These are phyloP conservation scores for Lenzites betulinus DNA, from an alignment of 768 basidiomycete genomes.

Conservation along the genomic window DNA sequence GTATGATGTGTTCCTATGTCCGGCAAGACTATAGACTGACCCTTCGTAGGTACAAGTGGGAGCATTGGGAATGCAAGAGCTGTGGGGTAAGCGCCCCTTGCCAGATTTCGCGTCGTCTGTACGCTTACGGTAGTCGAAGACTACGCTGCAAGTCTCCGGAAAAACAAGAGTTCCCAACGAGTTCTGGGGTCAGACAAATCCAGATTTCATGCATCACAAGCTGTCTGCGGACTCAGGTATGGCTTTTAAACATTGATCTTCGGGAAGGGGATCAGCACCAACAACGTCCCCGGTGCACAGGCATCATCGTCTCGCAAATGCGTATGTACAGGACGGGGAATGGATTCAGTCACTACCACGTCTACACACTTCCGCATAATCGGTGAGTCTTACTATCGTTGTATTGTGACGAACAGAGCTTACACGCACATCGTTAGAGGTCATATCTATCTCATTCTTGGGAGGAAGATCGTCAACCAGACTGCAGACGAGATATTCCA, in stretches of 20 bases:
- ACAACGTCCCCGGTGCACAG: constrained; percentile 1
- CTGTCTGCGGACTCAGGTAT: constrained; percentile 25
- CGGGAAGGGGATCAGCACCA: background rate
- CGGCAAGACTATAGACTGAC: too few relatives aligned
- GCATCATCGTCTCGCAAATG: constrained; percentile 14
- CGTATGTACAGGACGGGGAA: constrained; percentile 17
- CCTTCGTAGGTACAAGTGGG: constrained; percentile 64
- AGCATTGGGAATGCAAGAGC: constrained; percentile 66
- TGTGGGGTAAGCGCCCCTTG: constrained; percentile 49
- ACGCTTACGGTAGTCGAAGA: constrained; percentile 5
- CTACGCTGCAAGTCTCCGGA: constrained; percentile 22
- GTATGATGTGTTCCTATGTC: constrained; percentile 39
- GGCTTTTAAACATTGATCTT: background rate
- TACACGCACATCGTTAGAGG: constrained; percentile 44
- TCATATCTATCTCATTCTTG: constrained; percentile 57
- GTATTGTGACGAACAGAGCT: background rate
- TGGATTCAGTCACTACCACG: constrained; percentile 39
- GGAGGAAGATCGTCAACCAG: constrained; percentile 39
- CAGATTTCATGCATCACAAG: constrained; percentile 12
- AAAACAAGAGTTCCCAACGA: constrained; percentile 36
- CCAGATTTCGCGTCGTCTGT: background rate
- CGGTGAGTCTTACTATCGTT: constrained; percentile 10
- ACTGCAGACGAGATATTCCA: constrained; percentile 59
- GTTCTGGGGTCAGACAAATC: constrained; percentile 36
- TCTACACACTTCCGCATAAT: constrained; percentile 41